These are phyloP conservation scores for Gracilaria vermiculophylla DNA, from an alignment of 23 red algal species.

Conservation along the genomic window DNA sequence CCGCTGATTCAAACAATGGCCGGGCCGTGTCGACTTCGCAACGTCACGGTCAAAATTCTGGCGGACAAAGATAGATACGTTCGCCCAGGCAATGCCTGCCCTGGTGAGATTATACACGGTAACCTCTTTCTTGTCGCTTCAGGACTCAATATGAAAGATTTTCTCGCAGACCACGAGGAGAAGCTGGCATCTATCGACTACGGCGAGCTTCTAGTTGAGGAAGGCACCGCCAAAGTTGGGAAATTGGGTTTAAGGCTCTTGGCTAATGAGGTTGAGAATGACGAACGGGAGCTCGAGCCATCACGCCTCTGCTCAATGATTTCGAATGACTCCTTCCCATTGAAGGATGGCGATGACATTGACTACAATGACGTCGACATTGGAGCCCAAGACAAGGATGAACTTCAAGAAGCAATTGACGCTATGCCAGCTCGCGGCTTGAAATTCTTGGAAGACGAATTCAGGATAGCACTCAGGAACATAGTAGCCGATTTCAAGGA, in stretches of 20 bases:
- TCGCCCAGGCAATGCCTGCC: no score
- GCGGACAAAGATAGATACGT: background rate
- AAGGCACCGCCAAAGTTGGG: conserved; percentile 8
- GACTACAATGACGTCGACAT: conserved; percentile 39
- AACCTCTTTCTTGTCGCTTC: no score
- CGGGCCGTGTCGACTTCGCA: conserved; percentile 48
- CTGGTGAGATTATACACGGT: no score
- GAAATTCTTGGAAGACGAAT: background rate
- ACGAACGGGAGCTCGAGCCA: background rate
- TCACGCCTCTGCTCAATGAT: conserved; percentile 1
- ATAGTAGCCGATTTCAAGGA: conserved; percentile 14
- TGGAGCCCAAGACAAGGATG: background rate
- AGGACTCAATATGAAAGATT: no score
- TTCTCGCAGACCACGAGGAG: no score
- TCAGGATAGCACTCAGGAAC: background rate
- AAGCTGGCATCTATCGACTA: background rate
- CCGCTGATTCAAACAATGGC: conserved; percentile 25
- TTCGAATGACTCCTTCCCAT: background rate
- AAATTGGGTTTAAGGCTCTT: conserved; percentile 34
- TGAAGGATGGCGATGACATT: conserved; percentile 29
- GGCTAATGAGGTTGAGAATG: conserved; percentile 1
- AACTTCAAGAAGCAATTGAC: background rate
- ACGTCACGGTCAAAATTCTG: conserved; percentile 19
- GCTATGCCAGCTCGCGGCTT: background rate
- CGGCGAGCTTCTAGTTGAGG: conserved; percentile 1